These are phyloP conservation scores for Pholiota molesta DNA, from an alignment of 768 basidiomycete genomes.

Conservation along the genomic window DNA sequence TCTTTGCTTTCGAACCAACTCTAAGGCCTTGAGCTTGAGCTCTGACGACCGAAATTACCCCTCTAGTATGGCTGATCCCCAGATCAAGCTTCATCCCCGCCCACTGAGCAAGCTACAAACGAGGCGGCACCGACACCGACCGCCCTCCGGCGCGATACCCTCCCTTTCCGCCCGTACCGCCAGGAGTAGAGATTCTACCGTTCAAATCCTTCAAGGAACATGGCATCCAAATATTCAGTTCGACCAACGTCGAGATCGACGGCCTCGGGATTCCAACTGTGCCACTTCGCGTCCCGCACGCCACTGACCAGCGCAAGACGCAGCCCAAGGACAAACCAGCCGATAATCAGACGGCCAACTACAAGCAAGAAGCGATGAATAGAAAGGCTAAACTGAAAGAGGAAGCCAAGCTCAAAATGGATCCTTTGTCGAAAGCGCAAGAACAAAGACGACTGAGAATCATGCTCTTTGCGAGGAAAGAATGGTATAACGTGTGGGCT, in stretches of 20 bases:
- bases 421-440: constrained; percentile 20
- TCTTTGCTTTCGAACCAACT: not conserved
- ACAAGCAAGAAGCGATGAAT: constrained; percentile 23
- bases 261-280: constrained; percentile 71
- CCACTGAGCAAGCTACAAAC: not conserved
- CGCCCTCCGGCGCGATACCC: constrained; percentile 24
- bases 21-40: not conserved
- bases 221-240: constrained; percentile 54
- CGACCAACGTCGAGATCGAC: constrained; percentile 58
- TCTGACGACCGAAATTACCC: not conserved
- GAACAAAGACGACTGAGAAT: constrained; percentile 20
- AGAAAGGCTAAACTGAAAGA: constrained; percentile 15
- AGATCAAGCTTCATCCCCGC: not conserved
- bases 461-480: constrained; percentile 29
- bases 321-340: constrained; percentile 43
- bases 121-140: not conserved
- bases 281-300: constrained; percentile 54
- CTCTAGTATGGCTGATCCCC: not conserved
- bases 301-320: constrained; percentile 56
- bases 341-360: constrained; percentile 46
- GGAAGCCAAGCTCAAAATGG: constrained; percentile 1
- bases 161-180: constrained; percentile 30
- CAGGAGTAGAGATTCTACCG: constrained; percentile 51
- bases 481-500: constrained; percentile 75
- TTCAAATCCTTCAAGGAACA: constrained; percentile 59